Evolutionary conservation across 305 asterid genomes (phyloP), one percentile per base, ranked within the genome.

Genomic region (Striga hermonthica): DNA sequence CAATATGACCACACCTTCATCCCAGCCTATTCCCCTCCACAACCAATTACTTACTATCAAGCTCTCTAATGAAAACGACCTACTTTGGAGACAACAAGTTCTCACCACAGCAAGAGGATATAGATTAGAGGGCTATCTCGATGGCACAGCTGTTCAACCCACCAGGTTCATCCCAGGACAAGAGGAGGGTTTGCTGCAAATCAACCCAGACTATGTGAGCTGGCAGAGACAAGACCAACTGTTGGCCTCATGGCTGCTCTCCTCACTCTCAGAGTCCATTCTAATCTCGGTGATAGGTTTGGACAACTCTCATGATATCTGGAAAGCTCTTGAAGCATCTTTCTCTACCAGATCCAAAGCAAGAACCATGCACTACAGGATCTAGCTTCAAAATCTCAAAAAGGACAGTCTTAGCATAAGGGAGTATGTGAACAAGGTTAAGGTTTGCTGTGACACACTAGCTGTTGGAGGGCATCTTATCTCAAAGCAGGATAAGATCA

Each of bases 161-260:
- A 50, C 7, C 7, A 13, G 22, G 1, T 13, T 4, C 1, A 6
- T 50, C 0, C 9, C 1, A 7, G 5, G 5, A 31, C 6, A 13
- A 14, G 34, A 50, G 57, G 9, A 22, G 31, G 31, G 31, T 0
- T 2, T 22, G 31, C 31, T 22, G 1, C 31, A 22, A 22, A 22
- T 2, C 3, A 53, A 53, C 16, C 38, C 59, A 16, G 59, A 8
- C 3, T 22, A 16, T 9, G 4, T 7, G 2, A 0, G 0, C 1
- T 53, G 59, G 59, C 38, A 15, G 11, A 7, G 59, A 7, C 59
- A 53, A 9, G 59, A 53, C 6, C 59, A 53, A 3, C n/a, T 53
- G 1, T 3, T 53, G 5, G 59, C 59, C 3, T 53, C 59, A 16
- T 53, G 38, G 59, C 8, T 53, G 1, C 12, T 53, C 0, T 53